Evolutionary conservation across 768 basidiomycete genomes (phyloP).

Genomic region (Suillus alpinus): DNA sequence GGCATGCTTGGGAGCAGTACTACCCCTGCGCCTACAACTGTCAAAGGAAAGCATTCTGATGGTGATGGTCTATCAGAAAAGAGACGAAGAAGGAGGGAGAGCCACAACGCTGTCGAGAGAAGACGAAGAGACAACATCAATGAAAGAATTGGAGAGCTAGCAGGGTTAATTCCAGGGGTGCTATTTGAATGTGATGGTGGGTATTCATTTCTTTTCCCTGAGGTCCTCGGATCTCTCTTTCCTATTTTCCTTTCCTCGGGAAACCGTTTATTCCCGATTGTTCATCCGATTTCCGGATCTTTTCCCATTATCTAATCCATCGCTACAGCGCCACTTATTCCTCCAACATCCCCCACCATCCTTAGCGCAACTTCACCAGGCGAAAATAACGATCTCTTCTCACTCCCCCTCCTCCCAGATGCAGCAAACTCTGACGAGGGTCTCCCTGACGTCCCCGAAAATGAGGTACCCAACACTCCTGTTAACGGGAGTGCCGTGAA

Average conservation of each 20-base stretch:
- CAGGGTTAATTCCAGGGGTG: constrained; percentile 84
- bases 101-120: constrained; percentile 91
- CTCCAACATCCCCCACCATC: constrained; percentile 1
- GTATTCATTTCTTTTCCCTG: constrained; percentile 11
- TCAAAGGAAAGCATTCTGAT: constrained; percentile 9
- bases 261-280: neutral
- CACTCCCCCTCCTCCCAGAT: neutral
- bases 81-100: constrained; percentile 74
- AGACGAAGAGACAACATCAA: constrained; percentile 90
- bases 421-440: constrained; percentile 10
- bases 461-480: constrained; percentile 5
- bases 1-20: constrained; percentile 7
- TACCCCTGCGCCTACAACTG: constrained; percentile 12
- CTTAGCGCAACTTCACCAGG: neutral
- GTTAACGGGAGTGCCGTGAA: constrained; percentile 15
- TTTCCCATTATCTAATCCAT: neutral
- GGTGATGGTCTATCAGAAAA: constrained; percentile 61
- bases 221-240: neutral
- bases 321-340: neutral
- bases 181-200: constrained; percentile 61
- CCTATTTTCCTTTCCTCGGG: neutral
- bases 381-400: constrained; percentile 3
- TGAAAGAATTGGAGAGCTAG: constrained; percentile 89
- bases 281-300: neutral
- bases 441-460: constrained; percentile 28